phyloP scores from a whole-genome alignment of 2,329 filamentous ascomycete species.

The Fusarium sp. region DNA sequence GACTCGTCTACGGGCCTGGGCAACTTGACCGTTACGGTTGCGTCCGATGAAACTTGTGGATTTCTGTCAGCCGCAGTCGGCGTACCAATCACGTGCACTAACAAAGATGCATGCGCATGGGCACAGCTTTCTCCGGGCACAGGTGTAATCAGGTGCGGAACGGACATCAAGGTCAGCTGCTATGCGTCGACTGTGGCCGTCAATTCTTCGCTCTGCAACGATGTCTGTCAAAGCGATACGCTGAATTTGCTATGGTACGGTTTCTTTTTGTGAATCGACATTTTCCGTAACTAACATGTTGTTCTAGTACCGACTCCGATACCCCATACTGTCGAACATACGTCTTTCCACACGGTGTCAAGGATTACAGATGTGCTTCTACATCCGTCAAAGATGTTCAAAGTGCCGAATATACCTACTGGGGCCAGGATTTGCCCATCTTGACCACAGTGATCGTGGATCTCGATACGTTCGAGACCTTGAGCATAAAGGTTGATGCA shows the following conservation, averaged over 20 bases:
- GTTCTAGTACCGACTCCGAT: neutral
- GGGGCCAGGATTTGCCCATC: neutral
- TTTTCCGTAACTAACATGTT: too few relatives aligned
- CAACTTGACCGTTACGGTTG: neutral
- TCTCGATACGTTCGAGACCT: too few relatives aligned
- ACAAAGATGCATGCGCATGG: neutral
- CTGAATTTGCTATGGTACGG: neutral
- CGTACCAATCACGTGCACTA: neutral
- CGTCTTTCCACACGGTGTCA: neutral
- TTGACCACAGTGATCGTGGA: neutral
- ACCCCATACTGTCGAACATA: slow-evolving; percentile 2
- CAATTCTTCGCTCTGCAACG: neutral
- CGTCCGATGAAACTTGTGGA: neutral
- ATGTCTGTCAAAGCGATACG: neutral
- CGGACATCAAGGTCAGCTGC: neutral
- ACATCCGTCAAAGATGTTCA: neutral
- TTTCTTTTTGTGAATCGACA: too few relatives aligned
- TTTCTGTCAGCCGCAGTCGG: neutral
- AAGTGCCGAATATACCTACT: neutral
- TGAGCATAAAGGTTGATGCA: too few relatives aligned
- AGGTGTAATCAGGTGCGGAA: neutral
- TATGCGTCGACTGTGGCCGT: too few relatives aligned
- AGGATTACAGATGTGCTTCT: neutral
- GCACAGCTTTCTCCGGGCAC: neutral
- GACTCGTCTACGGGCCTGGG: too few relatives aligned